A percentile compares a stretch with the other conserved stretches of the same genome.
Evolutionary conservation across 306 rosid species (phyloP).

Genomic region (Casuarina cunninghamiana): DNA sequence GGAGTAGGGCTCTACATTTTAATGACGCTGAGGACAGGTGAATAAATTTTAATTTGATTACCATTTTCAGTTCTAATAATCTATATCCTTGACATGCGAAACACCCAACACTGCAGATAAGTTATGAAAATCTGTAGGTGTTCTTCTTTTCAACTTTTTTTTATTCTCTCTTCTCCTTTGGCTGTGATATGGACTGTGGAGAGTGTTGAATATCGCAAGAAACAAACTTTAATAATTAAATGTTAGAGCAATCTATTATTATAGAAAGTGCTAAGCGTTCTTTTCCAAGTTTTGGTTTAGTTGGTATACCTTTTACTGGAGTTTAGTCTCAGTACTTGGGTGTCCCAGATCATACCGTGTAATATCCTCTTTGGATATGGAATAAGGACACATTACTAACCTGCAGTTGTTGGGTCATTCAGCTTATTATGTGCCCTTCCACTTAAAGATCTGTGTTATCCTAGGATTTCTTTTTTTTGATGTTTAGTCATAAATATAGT

Average conservation of each 20-base stretch:
- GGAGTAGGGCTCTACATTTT: background rate
- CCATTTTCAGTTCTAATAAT: background rate
- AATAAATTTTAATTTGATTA: background rate
- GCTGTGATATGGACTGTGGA: background rate
- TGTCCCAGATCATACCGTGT: background rate
- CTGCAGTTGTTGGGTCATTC: conserved; percentile 1
- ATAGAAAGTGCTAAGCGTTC: background rate
- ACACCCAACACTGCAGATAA: background rate
- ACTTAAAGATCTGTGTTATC: background rate
- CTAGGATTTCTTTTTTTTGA: background rate
- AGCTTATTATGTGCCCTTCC: background rate
- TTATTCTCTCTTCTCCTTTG: background rate
- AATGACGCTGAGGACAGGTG: background rate
- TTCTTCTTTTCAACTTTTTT: background rate
- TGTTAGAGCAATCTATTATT: background rate
- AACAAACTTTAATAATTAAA: background rate
- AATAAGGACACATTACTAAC: background rate
- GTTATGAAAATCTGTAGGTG: background rate
- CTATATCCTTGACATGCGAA: background rate
- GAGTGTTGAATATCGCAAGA: background rate
- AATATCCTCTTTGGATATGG: background rate
- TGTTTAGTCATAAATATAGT: background rate
- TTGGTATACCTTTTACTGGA: background rate
- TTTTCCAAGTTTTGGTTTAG: background rate
- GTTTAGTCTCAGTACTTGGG: background rate